Conservation (phyloP, 768 basidiomycete species). For the Trametes cingulata region DNA sequence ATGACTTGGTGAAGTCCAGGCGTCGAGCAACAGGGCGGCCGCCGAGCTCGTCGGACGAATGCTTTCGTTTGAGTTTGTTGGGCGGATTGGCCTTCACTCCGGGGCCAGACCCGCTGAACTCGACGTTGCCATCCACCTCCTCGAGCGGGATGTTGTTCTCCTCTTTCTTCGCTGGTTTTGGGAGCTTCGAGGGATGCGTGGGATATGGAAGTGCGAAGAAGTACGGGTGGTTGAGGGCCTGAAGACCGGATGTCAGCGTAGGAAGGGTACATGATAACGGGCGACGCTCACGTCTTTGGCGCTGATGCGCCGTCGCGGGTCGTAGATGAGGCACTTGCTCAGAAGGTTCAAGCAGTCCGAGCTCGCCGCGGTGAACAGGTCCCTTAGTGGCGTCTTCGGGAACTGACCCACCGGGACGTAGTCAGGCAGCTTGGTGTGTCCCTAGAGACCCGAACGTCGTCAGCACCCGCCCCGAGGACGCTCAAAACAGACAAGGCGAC, state of each 20-base stretch:
- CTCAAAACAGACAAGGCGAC: conserved; percentile 26
- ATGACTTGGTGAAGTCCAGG: conserved; percentile 61
- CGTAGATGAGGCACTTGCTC: conserved; percentile 75
- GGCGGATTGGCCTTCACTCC: conserved; percentile 52
- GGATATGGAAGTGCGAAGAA: conserved; percentile 87
- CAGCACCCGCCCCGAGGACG: not conserved
- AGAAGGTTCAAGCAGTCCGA: conserved; percentile 84
- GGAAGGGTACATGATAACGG: not conserved
- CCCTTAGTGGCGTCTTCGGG: conserved; percentile 77
- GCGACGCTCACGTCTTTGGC: conserved; percentile 65
- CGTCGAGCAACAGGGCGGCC: conserved; percentile 64
- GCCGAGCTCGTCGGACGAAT: conserved; percentile 51
- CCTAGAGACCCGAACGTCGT: conserved; percentile 44
- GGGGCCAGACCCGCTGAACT: conserved; percentile 49
- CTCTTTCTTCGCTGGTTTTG: conserved; percentile 59
- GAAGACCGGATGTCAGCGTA: not conserved
- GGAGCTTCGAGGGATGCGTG: conserved; percentile 85
- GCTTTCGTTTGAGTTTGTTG: conserved; percentile 70
- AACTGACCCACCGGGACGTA: conserved; percentile 86
- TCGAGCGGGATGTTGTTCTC: conserved; percentile 60
- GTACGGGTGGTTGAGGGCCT: conserved; percentile 88
- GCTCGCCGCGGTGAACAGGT: conserved; percentile 89
- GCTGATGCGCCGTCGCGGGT: conserved; percentile 79
- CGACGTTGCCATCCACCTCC: conserved; percentile 76
- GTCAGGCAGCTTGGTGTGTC: conserved; percentile 87